Base-by-base conservation (phyloP, 202 grass and related monocot genomes). In the Carex sylvatica region DNA sequence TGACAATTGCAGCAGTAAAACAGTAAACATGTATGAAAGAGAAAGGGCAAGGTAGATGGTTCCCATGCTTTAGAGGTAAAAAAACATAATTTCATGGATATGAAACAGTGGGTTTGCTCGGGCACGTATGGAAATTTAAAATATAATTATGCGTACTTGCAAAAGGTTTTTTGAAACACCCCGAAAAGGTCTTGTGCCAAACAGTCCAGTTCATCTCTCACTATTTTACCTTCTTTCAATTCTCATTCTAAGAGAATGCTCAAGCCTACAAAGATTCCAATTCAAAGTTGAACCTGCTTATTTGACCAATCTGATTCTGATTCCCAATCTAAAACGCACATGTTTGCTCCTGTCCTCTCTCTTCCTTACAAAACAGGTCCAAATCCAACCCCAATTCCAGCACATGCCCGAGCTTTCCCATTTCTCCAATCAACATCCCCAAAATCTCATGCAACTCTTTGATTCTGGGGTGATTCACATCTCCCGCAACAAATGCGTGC, bases 401-500 rank as follows among this genome's bases (percentile, higher is more conserved):
- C 49, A 86, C 80, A 88, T 91, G 86, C 59, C 85, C 85, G 59
- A 86, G 84, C 18, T 86, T 62, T 76, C 85, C 93, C 92, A 97
- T 97, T 82, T 92, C 90, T 90, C 59, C 79, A 84, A 89, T 89
- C 78, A 97, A 84, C 80, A 89, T 79, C 79, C 85, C 53, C 73
- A 94, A 85, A 84, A 91, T 89, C 42, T 82, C 83, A 88, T 97
- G 90, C 47, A 94, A 47, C 85, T 94, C 90, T 42, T 14, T 61
- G 1, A 79, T 90, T 87, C 85, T 91, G 2, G 64, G 88, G 70
- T 92, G 94, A 87, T 87, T 86, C 23, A 87, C 94, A 66, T 97
- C 88, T 18, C 88, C 92, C 62, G 89, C 87, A 87, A 97, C 85
- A 82, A 94, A 97, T 86, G 85, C 79, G 54, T 93, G 90, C 88